These are phyloP conservation scores for Termitomyces titanicus DNA, from an alignment of 768 basidiomycete species.

Conservation along the genomic window DNA sequence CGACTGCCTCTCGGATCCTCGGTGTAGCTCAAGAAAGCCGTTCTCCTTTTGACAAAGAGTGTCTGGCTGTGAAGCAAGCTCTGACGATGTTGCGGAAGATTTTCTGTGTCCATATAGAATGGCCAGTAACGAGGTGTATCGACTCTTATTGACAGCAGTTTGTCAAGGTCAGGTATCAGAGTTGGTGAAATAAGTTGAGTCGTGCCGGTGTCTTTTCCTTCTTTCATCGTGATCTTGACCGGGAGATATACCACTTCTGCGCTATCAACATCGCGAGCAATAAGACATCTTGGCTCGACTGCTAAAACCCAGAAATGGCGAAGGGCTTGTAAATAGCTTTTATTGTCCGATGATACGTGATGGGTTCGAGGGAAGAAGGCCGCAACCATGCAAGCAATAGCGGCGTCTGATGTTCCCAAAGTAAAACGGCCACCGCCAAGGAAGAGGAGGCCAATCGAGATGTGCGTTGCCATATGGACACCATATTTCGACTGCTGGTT, in stretches of 20 bases:
- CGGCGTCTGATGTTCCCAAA: slow-evolving; percentile 86
- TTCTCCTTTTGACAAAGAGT: slow-evolving; percentile 87
- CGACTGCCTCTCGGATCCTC: slow-evolving; percentile 93
- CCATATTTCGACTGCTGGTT: slow-evolving; percentile 78
- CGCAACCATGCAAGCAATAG: slow-evolving; percentile 84
- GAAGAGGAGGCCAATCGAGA: slow-evolving; percentile 89
- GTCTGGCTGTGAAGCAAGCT: slow-evolving; percentile 75
- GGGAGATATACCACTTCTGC: slow-evolving; percentile 90
- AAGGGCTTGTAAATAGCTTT: slow-evolving; percentile 86
- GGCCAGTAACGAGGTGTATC: slow-evolving; percentile 98
- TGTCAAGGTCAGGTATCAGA: slow-evolving; percentile 84
- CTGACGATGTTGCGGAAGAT: slow-evolving; percentile 63
- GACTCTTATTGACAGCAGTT: slow-evolving; percentile 75
- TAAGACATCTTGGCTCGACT: slow-evolving; percentile 88
- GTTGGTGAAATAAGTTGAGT: slow-evolving; percentile 89
- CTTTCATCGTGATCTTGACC: slow-evolving; percentile 78
- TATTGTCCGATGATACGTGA: slow-evolving; percentile 78
- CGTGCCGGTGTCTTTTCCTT: slow-evolving; percentile 57
- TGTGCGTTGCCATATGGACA: slow-evolving; percentile 84
- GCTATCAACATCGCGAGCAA: slow-evolving; percentile 90
- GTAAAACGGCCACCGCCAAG: slow-evolving; percentile 92
- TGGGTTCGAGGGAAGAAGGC: slow-evolving; percentile 93
- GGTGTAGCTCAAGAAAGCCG: slow-evolving; percentile 89
- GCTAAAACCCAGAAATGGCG: slow-evolving; percentile 97
- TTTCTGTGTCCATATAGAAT: slow-evolving; percentile 75